Percentiles rank a stretch among this genome's conserved stretches.
Conservation (phyloP, 1,139 yeast species). For the Yamadazyma dendronema region DNA sequence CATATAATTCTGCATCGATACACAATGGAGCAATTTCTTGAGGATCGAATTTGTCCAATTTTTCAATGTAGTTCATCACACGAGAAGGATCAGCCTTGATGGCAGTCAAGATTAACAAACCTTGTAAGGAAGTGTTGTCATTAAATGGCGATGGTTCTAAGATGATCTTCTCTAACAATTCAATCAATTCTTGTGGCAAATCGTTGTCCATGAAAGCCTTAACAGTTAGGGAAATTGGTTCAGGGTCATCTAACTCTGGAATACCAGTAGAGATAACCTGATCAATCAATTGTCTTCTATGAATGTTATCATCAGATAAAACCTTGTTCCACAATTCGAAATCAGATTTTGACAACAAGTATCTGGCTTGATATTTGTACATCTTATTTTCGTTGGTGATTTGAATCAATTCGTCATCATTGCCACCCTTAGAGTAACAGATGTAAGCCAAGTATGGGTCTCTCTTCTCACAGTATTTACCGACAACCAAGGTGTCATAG, state of each 20-base stretch:
- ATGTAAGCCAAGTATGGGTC: conserved; percentile 98
- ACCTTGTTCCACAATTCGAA: conserved; percentile 79
- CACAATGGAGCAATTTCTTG: conserved; percentile 92
- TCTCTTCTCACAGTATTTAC: conserved; percentile 98
- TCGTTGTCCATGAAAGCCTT: conserved; percentile 97
- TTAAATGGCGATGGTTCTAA: conserved; percentile 96
- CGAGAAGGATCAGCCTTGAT: conserved; percentile 90
- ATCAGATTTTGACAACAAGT: conserved; percentile 83
- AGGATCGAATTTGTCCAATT: conserved; percentile 88
- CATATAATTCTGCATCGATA: conserved; percentile 81
- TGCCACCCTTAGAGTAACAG: conserved; percentile 92
- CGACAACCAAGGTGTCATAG: conserved; percentile 91
- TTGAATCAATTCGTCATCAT: conserved; percentile 82
- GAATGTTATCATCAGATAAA: conserved; percentile 69
- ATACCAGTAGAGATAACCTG: conserved; percentile 96
- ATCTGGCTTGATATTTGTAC: conserved; percentile 98
- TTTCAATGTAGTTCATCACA: conserved; percentile 81
- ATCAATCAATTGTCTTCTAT: conserved; percentile 88
- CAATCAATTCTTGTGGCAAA: conserved; percentile 88
- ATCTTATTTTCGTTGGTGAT: conserved; percentile 96
- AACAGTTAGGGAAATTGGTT: conserved; percentile 92
- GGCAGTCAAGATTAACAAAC: conserved; percentile 87
- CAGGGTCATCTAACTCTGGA: conserved; percentile 93
- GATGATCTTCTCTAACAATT: conserved; percentile 90
- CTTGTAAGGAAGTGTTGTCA: conserved; percentile 93